Conservation (phyloP, 257 asterid species). For the Rehmannia glutinosa region DNA sequence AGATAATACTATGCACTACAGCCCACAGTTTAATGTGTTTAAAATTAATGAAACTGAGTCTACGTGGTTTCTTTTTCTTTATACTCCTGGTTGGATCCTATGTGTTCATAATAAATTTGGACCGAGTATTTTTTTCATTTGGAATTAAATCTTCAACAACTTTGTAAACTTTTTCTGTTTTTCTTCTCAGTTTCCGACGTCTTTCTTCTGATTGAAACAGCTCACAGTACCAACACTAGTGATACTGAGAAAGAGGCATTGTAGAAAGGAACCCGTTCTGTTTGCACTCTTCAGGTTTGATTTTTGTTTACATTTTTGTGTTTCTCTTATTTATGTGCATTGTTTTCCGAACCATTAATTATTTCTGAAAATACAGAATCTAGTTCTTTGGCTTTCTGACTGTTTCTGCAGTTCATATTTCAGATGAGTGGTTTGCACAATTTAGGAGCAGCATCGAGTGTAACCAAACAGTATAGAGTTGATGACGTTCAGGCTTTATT, state of each 20-base stretch:
- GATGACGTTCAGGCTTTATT: background rate
- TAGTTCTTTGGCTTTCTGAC: background rate
- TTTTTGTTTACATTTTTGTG: background rate
- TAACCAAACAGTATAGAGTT: background rate
- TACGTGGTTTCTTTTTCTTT: background rate
- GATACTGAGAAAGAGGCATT: background rate
- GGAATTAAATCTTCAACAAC: background rate
- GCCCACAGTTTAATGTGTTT: background rate
- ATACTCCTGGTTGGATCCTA: background rate
- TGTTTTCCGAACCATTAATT: background rate
- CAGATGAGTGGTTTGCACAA: background rate
- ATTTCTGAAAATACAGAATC: background rate
- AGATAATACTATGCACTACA: background rate
- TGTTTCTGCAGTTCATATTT: background rate
- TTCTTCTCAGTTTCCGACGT: conserved; percentile 1
- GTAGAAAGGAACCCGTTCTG: conserved; percentile 9
- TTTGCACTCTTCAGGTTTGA: conserved; percentile 1
- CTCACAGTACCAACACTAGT: background rate
- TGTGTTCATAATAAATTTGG: background rate
- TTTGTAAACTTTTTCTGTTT: background rate
- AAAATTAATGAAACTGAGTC: background rate
- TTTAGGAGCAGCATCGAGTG: background rate
- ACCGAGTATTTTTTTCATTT: background rate
- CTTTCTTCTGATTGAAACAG: background rate
- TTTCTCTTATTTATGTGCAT: background rate